A percentile compares a stretch with the other conserved stretches of the same genome.
phyloP scores from a whole-genome alignment of 2,329 filamentous ascomycete species.

The Kalmusia sp. region DNA sequence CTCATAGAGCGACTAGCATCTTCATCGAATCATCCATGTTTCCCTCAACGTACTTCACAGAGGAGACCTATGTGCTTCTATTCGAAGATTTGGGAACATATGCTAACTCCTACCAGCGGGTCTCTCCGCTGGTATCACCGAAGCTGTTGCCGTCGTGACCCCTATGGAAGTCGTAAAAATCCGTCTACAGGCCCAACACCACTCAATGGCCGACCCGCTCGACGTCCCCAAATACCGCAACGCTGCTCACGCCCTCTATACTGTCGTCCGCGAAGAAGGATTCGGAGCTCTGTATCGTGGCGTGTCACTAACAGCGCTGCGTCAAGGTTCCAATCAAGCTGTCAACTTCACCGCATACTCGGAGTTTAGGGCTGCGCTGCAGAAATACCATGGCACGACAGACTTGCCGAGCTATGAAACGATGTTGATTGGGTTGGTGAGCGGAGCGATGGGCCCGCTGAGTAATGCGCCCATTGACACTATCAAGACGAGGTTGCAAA shows the following conservation, averaged over 20 bases:
- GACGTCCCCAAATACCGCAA: conserved; percentile 98
- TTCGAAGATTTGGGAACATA: neutral
- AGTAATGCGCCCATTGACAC: conserved; percentile 98
- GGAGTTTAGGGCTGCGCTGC: conserved; percentile 83
- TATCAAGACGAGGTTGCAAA: conserved; percentile 96
- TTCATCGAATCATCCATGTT: too few relatives aligned
- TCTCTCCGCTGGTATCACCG: conserved; percentile 90
- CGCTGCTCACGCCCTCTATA: conserved; percentile 82
- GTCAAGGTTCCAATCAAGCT: conserved; percentile 96
- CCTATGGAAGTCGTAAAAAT: conserved; percentile 99
- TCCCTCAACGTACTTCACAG: neutral
- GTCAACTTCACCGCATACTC: conserved; percentile 96
- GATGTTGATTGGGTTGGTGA: conserved; percentile 86
- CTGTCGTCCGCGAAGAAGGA: conserved; percentile 91
- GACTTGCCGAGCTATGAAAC: conserved; percentile 88
- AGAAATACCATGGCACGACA: conserved; percentile 74
- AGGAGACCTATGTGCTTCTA: neutral
- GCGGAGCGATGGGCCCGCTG: conserved; percentile 92
- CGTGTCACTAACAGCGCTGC: conserved; percentile 88
- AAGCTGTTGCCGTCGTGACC: conserved; percentile 94
- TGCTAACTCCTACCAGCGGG: conserved; percentile 65
- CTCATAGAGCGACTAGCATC: too few relatives aligned
- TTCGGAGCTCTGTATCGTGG: conserved; percentile 87
- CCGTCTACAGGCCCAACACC: conserved; percentile 94
- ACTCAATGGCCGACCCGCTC: conserved; percentile 95